These are phyloP conservation scores for Diaporthe destruens DNA, from an alignment of 2,329 filamentous ascomycete species.

Conservation along the genomic window DNA sequence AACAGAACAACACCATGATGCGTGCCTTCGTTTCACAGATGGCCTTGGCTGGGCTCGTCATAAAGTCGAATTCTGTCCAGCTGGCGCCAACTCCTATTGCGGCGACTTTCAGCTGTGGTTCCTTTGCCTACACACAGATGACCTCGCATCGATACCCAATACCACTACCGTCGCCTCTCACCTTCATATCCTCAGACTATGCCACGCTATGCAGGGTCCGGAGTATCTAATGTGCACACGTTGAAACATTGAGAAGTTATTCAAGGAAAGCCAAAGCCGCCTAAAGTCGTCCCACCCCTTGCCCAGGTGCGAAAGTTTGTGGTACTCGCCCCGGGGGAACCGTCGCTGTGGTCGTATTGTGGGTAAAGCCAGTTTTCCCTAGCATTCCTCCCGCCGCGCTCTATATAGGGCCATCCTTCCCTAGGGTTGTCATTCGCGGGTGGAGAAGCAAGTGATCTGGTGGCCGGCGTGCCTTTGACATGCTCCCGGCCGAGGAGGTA, in stretches of 20 bases:
- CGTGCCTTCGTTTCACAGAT: no score
- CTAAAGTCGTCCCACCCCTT: conserved; percentile 2
- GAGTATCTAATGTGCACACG: not conserved
- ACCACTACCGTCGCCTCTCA: not conserved
- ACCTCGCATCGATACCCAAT: conserved; percentile 22
- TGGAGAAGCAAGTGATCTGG: not conserved
- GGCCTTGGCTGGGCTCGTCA: not conserved
- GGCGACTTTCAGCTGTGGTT: not conserved
- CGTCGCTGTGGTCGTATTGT: conserved; percentile 1
- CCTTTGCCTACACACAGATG: conserved; percentile 5
- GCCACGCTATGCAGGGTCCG: not conserved
- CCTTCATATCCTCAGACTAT: not conserved
- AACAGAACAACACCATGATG: not conserved
- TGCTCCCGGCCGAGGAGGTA: conserved; percentile 40
- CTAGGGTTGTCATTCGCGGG: not conserved
- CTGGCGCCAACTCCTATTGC: not conserved
- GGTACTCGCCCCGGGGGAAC: not conserved
- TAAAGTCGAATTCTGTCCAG: not conserved
- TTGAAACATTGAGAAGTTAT: not conserved
- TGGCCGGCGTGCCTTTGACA: not conserved
- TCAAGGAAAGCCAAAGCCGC: conserved; percentile 9
- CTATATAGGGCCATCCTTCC: conserved; percentile 36
- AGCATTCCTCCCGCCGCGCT: not conserved
- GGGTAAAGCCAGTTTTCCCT: conserved; percentile 29
- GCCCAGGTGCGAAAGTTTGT: conserved; percentile 27